Evolutionary conservation across 106 monocot species (phyloP).

Genomic region (Apostasia ramifera): DNA sequence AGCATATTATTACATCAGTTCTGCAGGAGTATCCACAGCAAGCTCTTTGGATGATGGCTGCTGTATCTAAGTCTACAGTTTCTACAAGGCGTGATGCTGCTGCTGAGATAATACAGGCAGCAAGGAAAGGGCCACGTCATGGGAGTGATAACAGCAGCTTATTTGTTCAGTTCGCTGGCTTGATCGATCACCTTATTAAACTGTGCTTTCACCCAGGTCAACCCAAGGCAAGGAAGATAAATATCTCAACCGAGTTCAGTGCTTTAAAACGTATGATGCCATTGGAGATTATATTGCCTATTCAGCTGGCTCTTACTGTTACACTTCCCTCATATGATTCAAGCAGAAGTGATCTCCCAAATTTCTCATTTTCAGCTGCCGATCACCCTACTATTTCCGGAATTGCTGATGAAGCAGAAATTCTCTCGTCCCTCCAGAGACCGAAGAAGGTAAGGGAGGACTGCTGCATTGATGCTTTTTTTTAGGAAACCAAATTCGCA

Average conservation of each 20-base stretch:
- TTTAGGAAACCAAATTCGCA: no score
- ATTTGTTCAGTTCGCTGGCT: constrained; percentile 75
- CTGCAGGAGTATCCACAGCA: constrained; percentile 91
- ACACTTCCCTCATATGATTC: constrained; percentile 57
- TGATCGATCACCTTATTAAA: constrained; percentile 87
- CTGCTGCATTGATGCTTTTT: no score
- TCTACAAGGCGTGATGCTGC: constrained; percentile 94
- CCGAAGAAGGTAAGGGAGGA: constrained; percentile 76
- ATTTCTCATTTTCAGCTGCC: constrained; percentile 41
- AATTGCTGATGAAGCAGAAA: constrained; percentile 96
- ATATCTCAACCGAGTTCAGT: constrained; percentile 91
- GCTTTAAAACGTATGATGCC: constrained; percentile 99
- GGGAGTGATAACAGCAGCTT: constrained; percentile 51
- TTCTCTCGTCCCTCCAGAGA: constrained; percentile 89
- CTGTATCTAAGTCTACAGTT: constrained; percentile 92
- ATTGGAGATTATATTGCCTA: constrained; percentile 82
- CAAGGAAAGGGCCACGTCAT: constrained; percentile 54
- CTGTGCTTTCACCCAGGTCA: constrained; percentile 91
- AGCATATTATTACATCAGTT: constrained; percentile 87
- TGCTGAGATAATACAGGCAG: constrained; percentile 87
- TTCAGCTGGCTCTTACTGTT: constrained; percentile 86
- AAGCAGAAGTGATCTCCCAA: constrained; percentile 34
- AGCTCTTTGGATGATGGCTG: constrained; percentile 99
- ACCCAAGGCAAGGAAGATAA: constrained; percentile 71
- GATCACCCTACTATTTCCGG: constrained; percentile 80